Evolutionary conservation across 2,329 filamentous ascomycete genomes (phyloP).

Genomic region (Chaetomiaceae sp.): DNA sequence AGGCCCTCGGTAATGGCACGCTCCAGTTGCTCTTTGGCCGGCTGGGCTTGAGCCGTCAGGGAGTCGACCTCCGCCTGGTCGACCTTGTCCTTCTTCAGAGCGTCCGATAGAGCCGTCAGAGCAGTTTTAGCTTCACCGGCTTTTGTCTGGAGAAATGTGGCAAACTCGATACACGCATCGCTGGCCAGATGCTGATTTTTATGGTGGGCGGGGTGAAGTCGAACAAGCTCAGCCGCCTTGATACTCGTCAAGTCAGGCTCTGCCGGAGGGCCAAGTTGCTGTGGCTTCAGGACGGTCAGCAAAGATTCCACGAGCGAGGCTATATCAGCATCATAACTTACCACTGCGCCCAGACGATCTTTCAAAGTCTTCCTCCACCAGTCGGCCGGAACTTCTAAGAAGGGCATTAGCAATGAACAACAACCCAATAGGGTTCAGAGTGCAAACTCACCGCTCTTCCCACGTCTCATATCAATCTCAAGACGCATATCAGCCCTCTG

Average conservation of each 20-base stretch:
- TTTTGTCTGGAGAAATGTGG: slow-evolving; percentile 10
- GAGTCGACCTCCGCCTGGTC: neutral
- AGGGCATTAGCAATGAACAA: slow-evolving; percentile 8
- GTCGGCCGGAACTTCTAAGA: slow-evolving; percentile 20
- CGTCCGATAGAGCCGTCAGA: neutral
- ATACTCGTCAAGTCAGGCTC: slow-evolving; percentile 19
- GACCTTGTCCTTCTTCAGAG: neutral
- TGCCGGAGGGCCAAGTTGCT: slow-evolving; percentile 10
- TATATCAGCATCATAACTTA: neutral
- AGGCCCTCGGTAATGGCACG: slow-evolving; percentile 18
- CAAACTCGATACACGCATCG: slow-evolving; percentile 13
- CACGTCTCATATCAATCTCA: slow-evolving; percentile 23
- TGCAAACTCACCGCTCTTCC: slow-evolving; percentile 6
- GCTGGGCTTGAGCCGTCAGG: slow-evolving; percentile 13
- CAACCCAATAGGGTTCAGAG: too few relatives aligned
- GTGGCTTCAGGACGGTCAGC: slow-evolving; percentile 8
- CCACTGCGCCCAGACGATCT: slow-evolving; percentile 5
- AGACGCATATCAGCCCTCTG: slow-evolving; percentile 24
- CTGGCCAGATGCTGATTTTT: slow-evolving; percentile 7
- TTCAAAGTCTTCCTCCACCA: slow-evolving; percentile 22
- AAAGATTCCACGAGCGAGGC: neutral
- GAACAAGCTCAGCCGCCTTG: slow-evolving; percentile 17
- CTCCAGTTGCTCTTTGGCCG: slow-evolving; percentile 20
- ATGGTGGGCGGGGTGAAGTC: slow-evolving; percentile 22
- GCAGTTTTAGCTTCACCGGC: slow-evolving; percentile 8